Evolutionary conservation across 2,329 filamentous ascomycete genomes (phyloP).

Genomic region (Aspergillus sojae): DNA sequence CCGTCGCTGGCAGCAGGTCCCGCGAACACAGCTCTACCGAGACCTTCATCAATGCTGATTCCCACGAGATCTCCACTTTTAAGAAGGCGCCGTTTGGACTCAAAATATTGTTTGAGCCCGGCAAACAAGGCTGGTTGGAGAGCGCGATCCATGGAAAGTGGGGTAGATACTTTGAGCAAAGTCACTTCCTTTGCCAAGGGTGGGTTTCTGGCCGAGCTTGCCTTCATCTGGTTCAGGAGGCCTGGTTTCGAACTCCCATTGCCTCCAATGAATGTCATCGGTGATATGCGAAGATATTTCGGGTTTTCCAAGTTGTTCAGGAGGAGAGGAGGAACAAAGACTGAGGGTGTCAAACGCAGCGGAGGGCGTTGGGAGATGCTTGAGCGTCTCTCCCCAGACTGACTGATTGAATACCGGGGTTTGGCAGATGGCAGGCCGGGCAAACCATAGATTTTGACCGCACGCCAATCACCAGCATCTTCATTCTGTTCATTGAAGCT

Average conservation of each 20-base stretch:
- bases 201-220: constrained; percentile 51
- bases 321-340: constrained; percentile 83
- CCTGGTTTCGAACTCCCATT: constrained; percentile 58
- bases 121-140: constrained; percentile 85
- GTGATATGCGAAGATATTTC: constrained; percentile 76
- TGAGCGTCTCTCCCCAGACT: constrained; percentile 51
- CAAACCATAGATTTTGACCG: constrained; percentile 84
- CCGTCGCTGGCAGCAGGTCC: constrained; percentile 57
- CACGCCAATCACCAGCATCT: constrained; percentile 74
- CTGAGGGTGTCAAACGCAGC: constrained; percentile 56
- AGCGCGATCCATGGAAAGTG: constrained; percentile 80
- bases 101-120: constrained; percentile 86
- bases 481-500: constrained; percentile 50
- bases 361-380: constrained; percentile 56
- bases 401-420: constrained; percentile 58
- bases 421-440: constrained; percentile 64
- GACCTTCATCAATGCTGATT: constrained; percentile 81
- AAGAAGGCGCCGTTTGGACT: constrained; percentile 77
- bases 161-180: constrained; percentile 84
- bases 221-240: constrained; percentile 55
- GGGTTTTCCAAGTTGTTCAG: constrained; percentile 82
- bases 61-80: constrained; percentile 87
- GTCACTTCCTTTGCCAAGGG: constrained; percentile 77
- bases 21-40: constrained; percentile 81
- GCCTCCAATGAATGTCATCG: constrained; percentile 45